A percentile compares a stretch with the other conserved stretches of the same genome.
phyloP scores from a whole-genome alignment of 441 rosid species.

The Euphorbia schlechtendalii region DNA sequence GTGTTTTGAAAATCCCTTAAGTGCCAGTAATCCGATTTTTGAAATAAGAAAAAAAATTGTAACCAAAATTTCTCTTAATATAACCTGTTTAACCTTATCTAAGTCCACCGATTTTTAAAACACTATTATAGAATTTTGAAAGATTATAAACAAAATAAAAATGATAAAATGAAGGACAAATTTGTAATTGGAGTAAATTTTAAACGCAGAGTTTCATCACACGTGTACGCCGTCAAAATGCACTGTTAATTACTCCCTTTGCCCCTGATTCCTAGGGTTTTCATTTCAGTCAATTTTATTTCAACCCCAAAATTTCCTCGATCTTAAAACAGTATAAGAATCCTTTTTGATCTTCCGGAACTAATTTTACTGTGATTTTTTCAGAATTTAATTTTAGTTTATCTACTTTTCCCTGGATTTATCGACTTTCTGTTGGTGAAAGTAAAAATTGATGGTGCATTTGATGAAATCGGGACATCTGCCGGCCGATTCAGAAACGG shows the following conservation, averaged over 20 bases:
- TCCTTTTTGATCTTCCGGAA: background rate
- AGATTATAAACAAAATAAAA: no score
- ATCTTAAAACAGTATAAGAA: background rate
- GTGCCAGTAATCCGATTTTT: no score
- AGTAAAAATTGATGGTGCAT: slow-evolving; percentile 41
- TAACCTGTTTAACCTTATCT: no score
- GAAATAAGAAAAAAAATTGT: no score
- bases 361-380: background rate
- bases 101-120: no score
- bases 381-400: background rate
- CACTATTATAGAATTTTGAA: no score
- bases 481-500: slow-evolving; percentile 40
- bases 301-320: slow-evolving; percentile 6
- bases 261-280: slow-evolving; percentile 10
- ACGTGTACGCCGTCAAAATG: slow-evolving; percentile 22
- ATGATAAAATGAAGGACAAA: no score
- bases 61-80: no score
- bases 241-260: background rate
- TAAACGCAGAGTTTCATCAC: background rate
- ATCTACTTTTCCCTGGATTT: slow-evolving; percentile 6
- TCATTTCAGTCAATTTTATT: background rate
- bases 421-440: background rate
- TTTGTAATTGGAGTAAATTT: no score
- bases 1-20: no score
- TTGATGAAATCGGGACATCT: slow-evolving; percentile 55